Evolutionary conservation across 2,329 filamentous ascomycete genomes (phyloP).

Genomic region (Botrytis sinoallii): DNA sequence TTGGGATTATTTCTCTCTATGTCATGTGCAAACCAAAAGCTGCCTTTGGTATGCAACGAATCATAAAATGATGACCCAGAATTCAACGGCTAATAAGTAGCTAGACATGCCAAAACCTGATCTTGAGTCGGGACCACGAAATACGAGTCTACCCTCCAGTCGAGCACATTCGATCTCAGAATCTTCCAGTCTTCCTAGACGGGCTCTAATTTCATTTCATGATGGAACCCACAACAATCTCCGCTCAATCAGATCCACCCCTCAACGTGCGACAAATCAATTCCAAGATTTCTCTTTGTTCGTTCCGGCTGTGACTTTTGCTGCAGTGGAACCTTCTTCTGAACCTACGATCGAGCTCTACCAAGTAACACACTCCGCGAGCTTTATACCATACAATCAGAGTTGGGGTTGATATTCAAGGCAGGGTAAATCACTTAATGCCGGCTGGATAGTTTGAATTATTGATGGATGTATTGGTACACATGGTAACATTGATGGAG

Average conservation of each 20-base stretch:
- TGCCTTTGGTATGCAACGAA: background rate
- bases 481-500: background rate
- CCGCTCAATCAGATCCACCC: accelerated
- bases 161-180: background rate
- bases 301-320: background rate
- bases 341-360: background rate
- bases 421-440: accelerated
- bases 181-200: background rate
- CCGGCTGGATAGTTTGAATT: background rate
- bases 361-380: background rate
- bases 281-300: background rate
- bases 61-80: no score
- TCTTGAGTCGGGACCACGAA: background rate
- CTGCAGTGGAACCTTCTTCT: background rate
- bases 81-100: background rate
- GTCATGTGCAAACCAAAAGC: background rate
- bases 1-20: background rate
- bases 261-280: background rate
- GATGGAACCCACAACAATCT: background rate
- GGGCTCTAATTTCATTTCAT: background rate
- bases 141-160: background rate
- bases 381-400: background rate
- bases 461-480: background rate
- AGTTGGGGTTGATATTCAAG: background rate
- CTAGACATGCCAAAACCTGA: background rate